Base-by-base conservation (phyloP, 352 stramenopile species). In the Pythium insidiosum region DNA sequence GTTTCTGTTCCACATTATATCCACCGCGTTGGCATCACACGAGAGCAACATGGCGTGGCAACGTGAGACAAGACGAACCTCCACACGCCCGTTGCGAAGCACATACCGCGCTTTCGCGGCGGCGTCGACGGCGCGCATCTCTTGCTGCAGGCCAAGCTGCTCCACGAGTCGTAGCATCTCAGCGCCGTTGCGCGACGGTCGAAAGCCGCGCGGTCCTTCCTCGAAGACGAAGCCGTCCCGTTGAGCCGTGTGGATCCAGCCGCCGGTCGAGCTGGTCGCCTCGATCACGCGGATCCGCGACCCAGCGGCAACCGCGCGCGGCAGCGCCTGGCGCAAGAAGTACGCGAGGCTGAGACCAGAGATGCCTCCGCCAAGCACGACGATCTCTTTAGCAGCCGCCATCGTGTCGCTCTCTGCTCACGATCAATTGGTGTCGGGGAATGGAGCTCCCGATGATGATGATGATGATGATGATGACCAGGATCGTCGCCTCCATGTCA, bases 161-260 rank as follows among this genome's bases (percentile, higher is more conserved):
- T 94, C 80, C 20, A 94, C 71, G 12, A 95, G 66, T 2, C 72
- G 71, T 49, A 95, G 58, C 62, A 93, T 88, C 56, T 93, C 77
- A 31, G 80, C 63, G 20, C 84, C 84, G 30, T 90, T 94, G 47
- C 77, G 75, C 30, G 75, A 89, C 20, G 84, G 84, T 1, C 84
- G 77, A 38, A 95, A 94, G 39, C 79, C 80, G 43, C 84, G 63
- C 31, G 84, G 84, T 0, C 84, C 84, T 45, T 85, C 68, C 53
- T 95, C 84, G 47, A 95, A 92, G 15, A 93, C 38, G 34, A 89
- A 88, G 11, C 55, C 67, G n/a, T 69, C 53, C 18, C 55, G 52
- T 38, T 57, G 56, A 11, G 73, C 73, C 6, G 81, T 90, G 16
- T 64, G 68, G 47, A 93, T 65, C 75, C 78, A 89, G 16, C 81